Evolutionary conservation across 768 basidiomycete species (phyloP), one percentile per base, ranked within the genome.

Genomic region (Tulasnella sp.): DNA sequence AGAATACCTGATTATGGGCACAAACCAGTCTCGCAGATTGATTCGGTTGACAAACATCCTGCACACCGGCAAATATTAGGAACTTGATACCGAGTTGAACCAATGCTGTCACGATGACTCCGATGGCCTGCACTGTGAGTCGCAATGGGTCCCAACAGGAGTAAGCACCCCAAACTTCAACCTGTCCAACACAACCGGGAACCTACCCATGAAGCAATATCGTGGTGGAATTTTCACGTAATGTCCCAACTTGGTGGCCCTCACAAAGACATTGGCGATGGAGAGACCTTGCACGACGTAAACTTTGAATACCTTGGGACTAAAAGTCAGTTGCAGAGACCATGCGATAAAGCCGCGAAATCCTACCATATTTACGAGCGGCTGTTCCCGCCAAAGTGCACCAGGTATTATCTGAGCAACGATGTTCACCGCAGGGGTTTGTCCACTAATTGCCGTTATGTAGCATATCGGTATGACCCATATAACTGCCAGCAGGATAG

Each of bases 161-260:
- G 34, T 14, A 3, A 22, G 20, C 8, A 24, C 50, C 11, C 50
- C 5, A 50, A 50, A 50, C 74, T 40, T 16, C 40, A 34, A 80
- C 40, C 37, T 1, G 7, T 50, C 50, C 44, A 8, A 11, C 50
- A 24, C 22, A 50, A 50, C 22, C 3, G 7, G 50, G 22, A 18
- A 28, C 77, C 22, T 24, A 24, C 41, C 6, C 83, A 83, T 73
- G 82, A 89, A 89, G 0, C 86, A 86, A 0, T 84, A 83, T 9
- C 88, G 83, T 7, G 89, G 89, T 8, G 89, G 88, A 2, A 89
- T 83, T 83, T 89, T 90, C 84, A 89, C 87, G 83, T 90, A 90
- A 83, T 89, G 89, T 0, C 88, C 89, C n/a, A 84, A 80, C 79
- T 86, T 87, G 24, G 86, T 82, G 31, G 86, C 86, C 40, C 85